Base-by-base conservation (phyloP, 202 grass and related monocot genomes). In the Thinopyrum obtusiflorum region DNA sequence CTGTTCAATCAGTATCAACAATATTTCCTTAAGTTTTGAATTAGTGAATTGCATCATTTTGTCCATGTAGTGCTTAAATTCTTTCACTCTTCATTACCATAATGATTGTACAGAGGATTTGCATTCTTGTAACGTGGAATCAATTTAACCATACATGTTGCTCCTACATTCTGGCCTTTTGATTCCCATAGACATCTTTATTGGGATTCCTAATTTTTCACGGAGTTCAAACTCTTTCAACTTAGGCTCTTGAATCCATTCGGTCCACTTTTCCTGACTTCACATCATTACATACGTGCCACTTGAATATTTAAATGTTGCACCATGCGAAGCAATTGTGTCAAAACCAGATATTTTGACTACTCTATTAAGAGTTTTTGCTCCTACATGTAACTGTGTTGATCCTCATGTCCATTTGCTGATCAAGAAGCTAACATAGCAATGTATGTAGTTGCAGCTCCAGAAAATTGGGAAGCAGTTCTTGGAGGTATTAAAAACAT, bases 401-500 rank as follows among this genome's bases (percentile, higher is more conserved):
- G 9, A 47, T 44, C 46, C 71, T 79, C 35, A 1, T 81, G 55
- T 20, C 68, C 61, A 28, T 76, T 26, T 74, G 47, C 21, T 74
- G 0, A 13, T 86, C 33, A 51, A 51, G 70, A 68, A 83, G 65
- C 61, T 80, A 70, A 87, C 26, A 13, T 65, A 73, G 6, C 39
- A 18, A 11, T 71, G 84, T 67, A 26, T 89, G 86, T 85, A 92
- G 93, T 49, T 65, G 88, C 42, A 25, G 65, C 90, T 71, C 93
- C 93, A 77, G 88, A 90, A 85, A 94, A 95, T 68, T 96, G 96
- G 93, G 88, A 92, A 85, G 68, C 78, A 82, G 15, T 94, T 87
- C 90, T 95, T 87, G 81, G 72, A 84, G 96, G 96, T 47, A 98
- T 98, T 77, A 95, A 87, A 88, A 91, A 83, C 88, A 98, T 98